phyloP scores from a whole-genome alignment of 2,329 filamentous ascomycete genomes.

The Ambrosiella xylebori region DNA sequence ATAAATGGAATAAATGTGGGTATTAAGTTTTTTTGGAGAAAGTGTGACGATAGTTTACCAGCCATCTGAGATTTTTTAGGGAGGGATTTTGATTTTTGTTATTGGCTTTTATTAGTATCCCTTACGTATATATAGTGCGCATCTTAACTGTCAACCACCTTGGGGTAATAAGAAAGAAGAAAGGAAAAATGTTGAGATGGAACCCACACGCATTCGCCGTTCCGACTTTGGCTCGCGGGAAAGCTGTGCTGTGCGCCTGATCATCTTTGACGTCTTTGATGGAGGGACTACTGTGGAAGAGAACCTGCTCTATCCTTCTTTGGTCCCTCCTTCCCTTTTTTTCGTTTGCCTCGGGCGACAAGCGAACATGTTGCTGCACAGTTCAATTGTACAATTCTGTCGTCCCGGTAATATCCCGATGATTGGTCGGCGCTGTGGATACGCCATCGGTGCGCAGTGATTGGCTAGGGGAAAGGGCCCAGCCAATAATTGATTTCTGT shows the following conservation, averaged over 20 bases:
- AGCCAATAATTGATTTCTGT: not conserved
- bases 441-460: slow-evolving; percentile 1
- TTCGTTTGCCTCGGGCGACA: not conserved
- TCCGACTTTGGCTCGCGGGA: not conserved
- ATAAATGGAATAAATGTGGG: too few species aligned
- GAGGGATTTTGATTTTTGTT: not conserved
- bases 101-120: not conserved
- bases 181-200: not conserved
- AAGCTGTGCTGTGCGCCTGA: not conserved
- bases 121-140: not conserved
- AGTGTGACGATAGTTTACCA: not conserved
- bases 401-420: slow-evolving; percentile 1
- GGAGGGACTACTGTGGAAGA: not conserved
- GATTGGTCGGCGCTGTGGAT: slow-evolving; percentile 2
- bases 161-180: not conserved
- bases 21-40: too few species aligned
- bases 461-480: not conserved
- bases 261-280: too few species aligned
- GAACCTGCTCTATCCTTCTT: not conserved
- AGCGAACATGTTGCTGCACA: not conserved
- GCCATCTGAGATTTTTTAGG: not conserved
- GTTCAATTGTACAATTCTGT: not conserved
- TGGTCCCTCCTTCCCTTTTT: not conserved
- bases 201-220: not conserved
- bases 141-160: not conserved